Evolutionary conservation across 441 rosid genomes (phyloP), one percentile per base, ranked within the genome.

Genomic region (Bruguiera hainesii): DNA sequence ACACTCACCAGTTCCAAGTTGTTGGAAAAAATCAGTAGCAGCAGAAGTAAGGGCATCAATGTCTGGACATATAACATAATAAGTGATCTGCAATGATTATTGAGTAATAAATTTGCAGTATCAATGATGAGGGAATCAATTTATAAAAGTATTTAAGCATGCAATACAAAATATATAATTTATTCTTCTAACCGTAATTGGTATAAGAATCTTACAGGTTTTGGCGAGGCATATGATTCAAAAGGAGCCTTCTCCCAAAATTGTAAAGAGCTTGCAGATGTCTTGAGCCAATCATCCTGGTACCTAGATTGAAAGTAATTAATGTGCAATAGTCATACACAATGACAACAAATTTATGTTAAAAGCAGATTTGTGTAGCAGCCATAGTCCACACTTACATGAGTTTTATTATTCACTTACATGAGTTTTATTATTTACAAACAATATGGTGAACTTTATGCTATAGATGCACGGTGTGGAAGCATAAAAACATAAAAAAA

Each of bases 241-340:
- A 96, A 80, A 69, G 99, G 98, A 71, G 98, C 99, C 82, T 96
- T 96, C 80, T 96, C 99, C 99, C 99, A 96, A 57, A 82, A 79
- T 75, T 91, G 93, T 77, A 96, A 79, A 71, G 98, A 80, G 78
- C 78, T 86, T 68, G 95, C 80, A 39, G 99, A 87, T 69, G 96
- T 81, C 83, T 90, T 93, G 57, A 96, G 95, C 99, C 99, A 96
- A 83, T 96, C 98, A 76, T 96, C 98, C 87, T 96, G 99, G 83
- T 96, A 96, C 82, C 99, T 96, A 73, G 79, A 60, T 71, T 50
- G 68, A 37, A 69, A 64, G 70, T 64, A 66, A 71, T 66, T 68
- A 51, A 65, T 57, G 71, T 65, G 68, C 55, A 64, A 49, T 39
- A 56, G 48, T 29, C 33, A 55, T 11, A 49, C 42, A 7, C 29